These are phyloP conservation scores for Chaetomiaceae sp. DNA, from an alignment of 2,329 filamentous ascomycete species.

Conservation along the genomic window DNA sequence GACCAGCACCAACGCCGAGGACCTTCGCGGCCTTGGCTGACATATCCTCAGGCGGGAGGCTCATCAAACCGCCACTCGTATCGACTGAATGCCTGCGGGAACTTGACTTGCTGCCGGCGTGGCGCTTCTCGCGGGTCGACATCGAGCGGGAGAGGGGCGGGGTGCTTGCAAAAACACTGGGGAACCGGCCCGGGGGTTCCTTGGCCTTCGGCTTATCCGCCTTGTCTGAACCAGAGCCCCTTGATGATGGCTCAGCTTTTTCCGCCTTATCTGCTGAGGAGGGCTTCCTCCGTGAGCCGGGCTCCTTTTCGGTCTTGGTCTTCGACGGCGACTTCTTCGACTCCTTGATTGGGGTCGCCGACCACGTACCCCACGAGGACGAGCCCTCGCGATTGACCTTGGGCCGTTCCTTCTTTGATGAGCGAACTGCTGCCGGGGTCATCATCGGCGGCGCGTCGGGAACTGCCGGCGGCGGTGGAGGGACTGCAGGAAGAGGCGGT, in stretches of 20 bases:
- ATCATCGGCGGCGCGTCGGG: conserved; percentile 46
- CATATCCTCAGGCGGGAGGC: conserved; percentile 69
- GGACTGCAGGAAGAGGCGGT: conserved; percentile 36
- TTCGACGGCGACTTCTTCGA: conserved; percentile 57
- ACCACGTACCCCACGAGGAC: conserved; percentile 71
- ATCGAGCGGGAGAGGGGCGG: conserved; percentile 65
- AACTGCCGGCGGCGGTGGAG: conserved; percentile 44
- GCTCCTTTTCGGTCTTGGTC: conserved; percentile 54
- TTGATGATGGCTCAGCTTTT: conserved; percentile 15
- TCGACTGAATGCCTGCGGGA: conserved; percentile 68
- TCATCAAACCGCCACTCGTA: conserved; percentile 59
- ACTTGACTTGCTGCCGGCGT: conserved; percentile 51
- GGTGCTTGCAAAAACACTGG: conserved; percentile 64
- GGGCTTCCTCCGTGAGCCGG: conserved; percentile 40
- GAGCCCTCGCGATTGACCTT: conserved; percentile 68
- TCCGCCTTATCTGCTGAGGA: conserved; percentile 28
- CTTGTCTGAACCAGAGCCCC: conserved; percentile 33
- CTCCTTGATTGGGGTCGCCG: conserved; percentile 49
- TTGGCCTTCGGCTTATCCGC: conserved; percentile 51
- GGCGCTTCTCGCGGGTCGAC: conserved; percentile 62
- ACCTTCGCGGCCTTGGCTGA: conserved; percentile 75
- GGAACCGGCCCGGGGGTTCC: conserved; percentile 52
- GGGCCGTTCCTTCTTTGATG: conserved; percentile 69
- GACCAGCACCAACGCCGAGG: conserved; percentile 52
- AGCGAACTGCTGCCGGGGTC: conserved; percentile 27